Percentiles rank a stretch among this genome's conserved stretches.
These are phyloP conservation scores for Daldinia vernicosa DNA, from an alignment of 495 filamentous ascomycete genomes.

Conservation along the genomic window DNA sequence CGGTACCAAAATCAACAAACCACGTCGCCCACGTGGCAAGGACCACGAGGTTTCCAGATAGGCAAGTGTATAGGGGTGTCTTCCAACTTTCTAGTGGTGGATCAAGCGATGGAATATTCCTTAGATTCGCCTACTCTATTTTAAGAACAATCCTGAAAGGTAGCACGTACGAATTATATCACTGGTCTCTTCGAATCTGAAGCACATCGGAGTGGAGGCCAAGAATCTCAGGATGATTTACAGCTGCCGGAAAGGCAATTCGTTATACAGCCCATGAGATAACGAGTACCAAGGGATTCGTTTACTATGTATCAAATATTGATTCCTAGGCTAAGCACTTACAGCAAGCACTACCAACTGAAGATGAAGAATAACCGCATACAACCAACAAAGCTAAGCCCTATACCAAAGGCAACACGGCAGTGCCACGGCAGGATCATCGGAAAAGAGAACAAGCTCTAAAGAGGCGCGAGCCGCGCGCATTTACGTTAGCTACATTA, in stretches of 20 bases:
- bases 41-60: slow-evolving; percentile 16
- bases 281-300: not conserved
- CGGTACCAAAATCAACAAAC: slow-evolving; percentile 23
- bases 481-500: slow-evolving; percentile 13
- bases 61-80: slow-evolving; percentile 10
- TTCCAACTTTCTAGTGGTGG: slow-evolving; percentile 11
- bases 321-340: not conserved
- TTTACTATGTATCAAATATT: not conserved
- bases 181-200: not conserved
- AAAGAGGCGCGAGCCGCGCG: not conserved
- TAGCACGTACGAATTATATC: not conserved
- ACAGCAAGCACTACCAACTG: not conserved
- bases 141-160: slow-evolving; percentile 11
- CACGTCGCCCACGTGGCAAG: slow-evolving; percentile 38
- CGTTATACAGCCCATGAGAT: not conserved
- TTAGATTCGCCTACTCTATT: slow-evolving; percentile 8
- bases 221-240: not conserved
- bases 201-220: not conserved
- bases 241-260: not conserved
- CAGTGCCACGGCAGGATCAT: not conserved
- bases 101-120: slow-evolving; percentile 26
- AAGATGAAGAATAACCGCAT: not conserved
- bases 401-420: not conserved
- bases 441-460: not conserved
- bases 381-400: too few relatives aligned